These are phyloP conservation scores for Sarcodon aspratus DNA, from an alignment of 768 basidiomycete species.

Conservation along the genomic window DNA sequence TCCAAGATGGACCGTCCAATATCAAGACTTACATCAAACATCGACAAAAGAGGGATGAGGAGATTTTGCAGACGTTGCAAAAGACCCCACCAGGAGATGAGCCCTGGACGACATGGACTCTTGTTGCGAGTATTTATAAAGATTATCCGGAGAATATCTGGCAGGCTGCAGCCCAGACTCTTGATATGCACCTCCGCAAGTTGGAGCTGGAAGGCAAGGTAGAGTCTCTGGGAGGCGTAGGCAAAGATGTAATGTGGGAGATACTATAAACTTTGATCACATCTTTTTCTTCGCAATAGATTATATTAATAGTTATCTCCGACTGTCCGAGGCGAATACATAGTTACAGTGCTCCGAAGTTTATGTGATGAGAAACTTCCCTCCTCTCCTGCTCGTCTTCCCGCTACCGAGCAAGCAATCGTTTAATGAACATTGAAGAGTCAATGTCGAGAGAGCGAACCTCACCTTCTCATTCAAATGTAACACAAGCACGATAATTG, in stretches of 20 bases:
- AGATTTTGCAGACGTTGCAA: conserved; percentile 50
- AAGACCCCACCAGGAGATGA: conserved; percentile 18
- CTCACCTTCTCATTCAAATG: conserved; percentile 90
- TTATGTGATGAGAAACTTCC: conserved; percentile 88
- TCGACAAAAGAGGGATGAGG: conserved; percentile 67
- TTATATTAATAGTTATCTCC: not conserved
- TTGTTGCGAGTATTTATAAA: conserved; percentile 60
- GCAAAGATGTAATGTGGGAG: conserved; percentile 7
- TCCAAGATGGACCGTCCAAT: conserved; percentile 45
- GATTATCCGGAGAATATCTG: conserved; percentile 61
- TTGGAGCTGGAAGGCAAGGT: conserved; percentile 55
- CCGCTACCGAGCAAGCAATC: conserved; percentile 34
- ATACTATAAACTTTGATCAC: not conserved
- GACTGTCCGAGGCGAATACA: not conserved
- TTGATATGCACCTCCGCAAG: conserved; percentile 66
- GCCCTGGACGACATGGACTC: conserved; percentile 51
- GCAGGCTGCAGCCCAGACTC: conserved; percentile 58
- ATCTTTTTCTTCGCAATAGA: not conserved
- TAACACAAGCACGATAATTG: conserved; percentile 73
- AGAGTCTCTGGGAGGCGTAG: conserved; percentile 8
- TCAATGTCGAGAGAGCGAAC: not conserved
- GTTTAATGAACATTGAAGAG: conserved; percentile 4
- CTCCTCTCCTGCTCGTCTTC: conserved; percentile 91
- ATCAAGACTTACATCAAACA: conserved; percentile 72
- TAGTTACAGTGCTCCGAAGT: conserved; percentile 83